A percentile compares a stretch with the other conserved stretches of the same genome.
Conservation (phyloP, 768 basidiomycete species). For the Boletus sp. region DNA sequence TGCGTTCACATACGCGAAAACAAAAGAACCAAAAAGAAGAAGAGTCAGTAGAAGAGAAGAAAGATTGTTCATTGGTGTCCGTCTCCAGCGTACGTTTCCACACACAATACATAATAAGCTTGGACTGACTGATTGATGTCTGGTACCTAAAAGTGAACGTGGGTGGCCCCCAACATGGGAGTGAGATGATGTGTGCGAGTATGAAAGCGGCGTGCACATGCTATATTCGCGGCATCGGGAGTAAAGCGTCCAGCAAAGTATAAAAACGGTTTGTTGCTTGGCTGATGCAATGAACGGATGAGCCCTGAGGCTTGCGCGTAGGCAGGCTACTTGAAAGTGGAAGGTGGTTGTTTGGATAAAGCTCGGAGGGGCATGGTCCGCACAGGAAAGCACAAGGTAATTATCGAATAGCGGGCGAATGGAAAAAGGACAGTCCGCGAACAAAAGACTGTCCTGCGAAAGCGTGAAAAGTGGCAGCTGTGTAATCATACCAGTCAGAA, state of each 20-base stretch:
- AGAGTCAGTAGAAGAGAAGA: slow-evolving; percentile 13
- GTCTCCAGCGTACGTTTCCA: slow-evolving; percentile 30
- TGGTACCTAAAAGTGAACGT: slow-evolving; percentile 23
- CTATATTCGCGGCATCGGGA: slow-evolving; percentile 15
- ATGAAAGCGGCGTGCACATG: slow-evolving; percentile 7
- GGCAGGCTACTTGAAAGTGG: slow-evolving; percentile 22
- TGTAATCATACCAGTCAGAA: slow-evolving; percentile 31
- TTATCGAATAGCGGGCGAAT: slow-evolving; percentile 30
- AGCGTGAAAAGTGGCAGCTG: slow-evolving; percentile 28
- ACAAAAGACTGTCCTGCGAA: slow-evolving; percentile 24
- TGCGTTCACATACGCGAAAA: slow-evolving; percentile 16
- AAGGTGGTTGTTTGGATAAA: slow-evolving; percentile 14
- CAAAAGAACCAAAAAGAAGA: slow-evolving; percentile 16
- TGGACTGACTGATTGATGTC: slow-evolving; percentile 8
- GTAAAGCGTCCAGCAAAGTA: slow-evolving; percentile 25
- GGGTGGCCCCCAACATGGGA: slow-evolving; percentile 5
- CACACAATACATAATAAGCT: slow-evolving; percentile 22
- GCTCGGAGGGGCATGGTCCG: slow-evolving; percentile 20
- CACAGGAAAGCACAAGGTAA: slow-evolving; percentile 25
- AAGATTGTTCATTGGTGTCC: slow-evolving; percentile 26
- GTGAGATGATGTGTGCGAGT: not conserved
- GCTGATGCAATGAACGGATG: slow-evolving; percentile 28
- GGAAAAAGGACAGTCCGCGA: slow-evolving; percentile 25
- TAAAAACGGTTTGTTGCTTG: slow-evolving; percentile 18
- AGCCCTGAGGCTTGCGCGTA: slow-evolving; percentile 15